These are phyloP conservation scores for Rhododendron mucronatum DNA, from an alignment of 148 eudicot genomes.

Conservation along the genomic window DNA sequence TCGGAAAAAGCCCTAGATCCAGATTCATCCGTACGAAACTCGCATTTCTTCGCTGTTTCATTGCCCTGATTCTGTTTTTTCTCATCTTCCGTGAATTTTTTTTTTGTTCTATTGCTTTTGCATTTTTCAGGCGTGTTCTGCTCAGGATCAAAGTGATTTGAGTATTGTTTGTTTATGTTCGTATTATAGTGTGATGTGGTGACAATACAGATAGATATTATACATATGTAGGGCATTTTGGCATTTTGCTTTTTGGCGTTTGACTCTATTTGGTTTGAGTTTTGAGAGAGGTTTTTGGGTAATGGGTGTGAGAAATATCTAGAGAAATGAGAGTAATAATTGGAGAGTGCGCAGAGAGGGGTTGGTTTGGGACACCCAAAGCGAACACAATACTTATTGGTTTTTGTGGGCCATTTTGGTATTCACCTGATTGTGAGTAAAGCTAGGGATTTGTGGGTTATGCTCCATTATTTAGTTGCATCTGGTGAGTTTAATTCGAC, in stretches of 20 bases:
- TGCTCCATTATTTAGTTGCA: not conserved
- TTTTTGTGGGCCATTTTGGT: not conserved
- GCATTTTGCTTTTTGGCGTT: not conserved
- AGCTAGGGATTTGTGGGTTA: not conserved
- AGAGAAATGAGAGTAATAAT: no score
- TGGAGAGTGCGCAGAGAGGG: not conserved
- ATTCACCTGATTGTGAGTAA: constrained; percentile 9
- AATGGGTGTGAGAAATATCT: not conserved
- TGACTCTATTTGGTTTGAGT: not conserved
- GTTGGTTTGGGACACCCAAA: not conserved
- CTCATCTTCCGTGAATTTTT: not conserved
- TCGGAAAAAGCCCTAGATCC: constrained; percentile 9
- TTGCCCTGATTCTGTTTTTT: constrained; percentile 7
- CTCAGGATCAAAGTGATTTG: not conserved
- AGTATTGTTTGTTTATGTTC: not conserved
- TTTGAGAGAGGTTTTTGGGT: not conserved
- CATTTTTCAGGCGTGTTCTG: not conserved
- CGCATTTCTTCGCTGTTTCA: not conserved
- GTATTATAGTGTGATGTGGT: not conserved
- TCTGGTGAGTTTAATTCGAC: constrained; percentile 7
- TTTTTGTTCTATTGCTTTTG: not conserved
- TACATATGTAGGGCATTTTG: not conserved
- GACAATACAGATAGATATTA: not conserved
- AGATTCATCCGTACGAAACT: not conserved
- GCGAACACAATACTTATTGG: not conserved